Evolutionary conservation across 805 yeast species (phyloP), one percentile per base, ranked within the genome.

Genomic region (Candida berthetii): DNA sequence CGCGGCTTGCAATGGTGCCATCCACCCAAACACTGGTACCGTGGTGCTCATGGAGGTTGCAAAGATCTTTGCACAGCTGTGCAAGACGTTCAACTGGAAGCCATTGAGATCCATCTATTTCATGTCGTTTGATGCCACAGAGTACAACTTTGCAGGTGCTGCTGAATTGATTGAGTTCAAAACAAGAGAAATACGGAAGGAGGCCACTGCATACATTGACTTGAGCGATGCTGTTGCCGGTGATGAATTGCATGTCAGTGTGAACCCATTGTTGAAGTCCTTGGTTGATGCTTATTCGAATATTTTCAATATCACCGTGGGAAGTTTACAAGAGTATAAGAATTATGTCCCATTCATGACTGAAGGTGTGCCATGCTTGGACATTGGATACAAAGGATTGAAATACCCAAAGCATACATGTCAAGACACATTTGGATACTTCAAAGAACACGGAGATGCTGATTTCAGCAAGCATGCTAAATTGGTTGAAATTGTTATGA

Each of bases 31-130:
- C 48, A 80, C 95, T 3, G 95, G 96, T 1, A 80, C 93, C 1
- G 78, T 82, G 0, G 66, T 83, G 1, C 54, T 90, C 41, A 60
- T 90, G 18, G 91, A 90, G 47, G 61, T 90, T 43, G 77, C 85
- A 9, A 76, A 83, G 42, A 58, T 85, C 0, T 76, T 89, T 41
- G 78, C 86, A 17, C 69, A 76, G 22, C 65, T 89, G 59, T 80
- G 76, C 44, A 69, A 77, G 40, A 68, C 79, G 31, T 73, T 72
- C 50, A 78, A 80, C 45, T 90, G 97, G 97, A 66, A 69, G 36
- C 97, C 98, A 0, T 60, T 88, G 32, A 74, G 98, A 58, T 72
- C 90, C 3, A 80, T 90, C 13, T 82, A 82, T 54, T 89, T 90
- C 63, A 78, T 79, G 0, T 85, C 96, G 1, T 88, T 85, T 66